Percentiles rank a stretch among this genome's conserved stretches.
Conservation (phyloP, 495 filamentous ascomycete species). For the Penicillium cosmopolitanum region DNA sequence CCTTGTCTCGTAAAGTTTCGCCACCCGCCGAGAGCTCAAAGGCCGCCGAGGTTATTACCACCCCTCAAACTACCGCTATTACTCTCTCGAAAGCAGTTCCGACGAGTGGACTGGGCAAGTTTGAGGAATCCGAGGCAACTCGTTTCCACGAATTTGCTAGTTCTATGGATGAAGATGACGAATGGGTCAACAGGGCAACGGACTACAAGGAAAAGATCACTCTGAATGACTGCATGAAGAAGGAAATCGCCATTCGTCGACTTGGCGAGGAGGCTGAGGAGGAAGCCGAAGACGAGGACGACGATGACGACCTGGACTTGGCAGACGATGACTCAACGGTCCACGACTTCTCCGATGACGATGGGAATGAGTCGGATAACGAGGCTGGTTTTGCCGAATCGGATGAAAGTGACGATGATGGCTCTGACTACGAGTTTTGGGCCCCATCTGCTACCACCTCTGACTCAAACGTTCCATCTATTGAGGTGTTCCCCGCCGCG, state of each 20-base stretch:
- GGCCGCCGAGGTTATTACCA: conserved; percentile 15
- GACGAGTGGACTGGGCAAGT: conserved; percentile 54
- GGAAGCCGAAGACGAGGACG: conserved; percentile 72
- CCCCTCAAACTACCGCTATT: conserved; percentile 6
- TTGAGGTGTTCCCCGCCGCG: conserved; percentile 50
- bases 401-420: conserved; percentile 74
- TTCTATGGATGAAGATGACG: conserved; percentile 76
- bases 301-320: conserved; percentile 59
- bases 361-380: conserved; percentile 92
- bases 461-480: conserved; percentile 54
- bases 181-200: conserved; percentile 75
- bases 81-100: conserved; percentile 33
- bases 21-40: conserved; percentile 22
- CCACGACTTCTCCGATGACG: conserved; percentile 64
- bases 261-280: conserved; percentile 90
- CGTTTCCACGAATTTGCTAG: conserved; percentile 95
- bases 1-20: conserved; percentile 53
- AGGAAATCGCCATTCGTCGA: conserved; percentile 85
- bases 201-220: conserved; percentile 72
- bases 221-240: conserved; percentile 84
- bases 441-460: conserved; percentile 62
- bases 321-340: conserved; percentile 65
- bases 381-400: conserved; percentile 92
- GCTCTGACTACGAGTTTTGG: conserved; percentile 79
- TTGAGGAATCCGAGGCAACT: conserved; percentile 67